Evolutionary conservation across 2,329 filamentous ascomycete species (phyloP).

Genomic region (Epichloe sylvatica): DNA sequence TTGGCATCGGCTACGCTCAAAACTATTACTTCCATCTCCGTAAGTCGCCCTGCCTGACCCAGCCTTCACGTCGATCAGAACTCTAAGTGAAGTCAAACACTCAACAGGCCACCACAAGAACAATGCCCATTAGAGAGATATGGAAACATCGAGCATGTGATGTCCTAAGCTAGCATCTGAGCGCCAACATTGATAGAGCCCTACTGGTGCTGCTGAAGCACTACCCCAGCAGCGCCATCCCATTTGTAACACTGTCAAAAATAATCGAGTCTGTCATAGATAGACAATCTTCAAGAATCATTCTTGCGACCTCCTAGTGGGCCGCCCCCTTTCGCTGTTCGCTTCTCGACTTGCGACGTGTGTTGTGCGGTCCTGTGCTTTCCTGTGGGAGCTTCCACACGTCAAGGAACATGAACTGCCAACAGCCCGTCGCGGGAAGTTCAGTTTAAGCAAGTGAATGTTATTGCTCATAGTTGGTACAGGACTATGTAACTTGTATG

Average conservation of each 20-base stretch:
- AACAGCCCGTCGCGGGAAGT: too few species aligned
- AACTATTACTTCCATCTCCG: slow-evolving; percentile 99
- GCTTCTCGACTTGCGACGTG: not conserved
- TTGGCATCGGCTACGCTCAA: slow-evolving; percentile 81
- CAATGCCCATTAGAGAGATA: slow-evolving; percentile 72
- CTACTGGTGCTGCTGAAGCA: slow-evolving; percentile 15
- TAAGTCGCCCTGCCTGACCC: slow-evolving; percentile 38
- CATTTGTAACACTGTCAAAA: slow-evolving; percentile 3
- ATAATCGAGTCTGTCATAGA: not conserved
- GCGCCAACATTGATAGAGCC: slow-evolving; percentile 30
- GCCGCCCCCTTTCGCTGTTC: not conserved
- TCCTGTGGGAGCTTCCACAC: too few species aligned
- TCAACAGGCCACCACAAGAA: slow-evolving; percentile 95
- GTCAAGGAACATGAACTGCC: too few species aligned
- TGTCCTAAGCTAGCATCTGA: not conserved
- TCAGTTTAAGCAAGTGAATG: not conserved
- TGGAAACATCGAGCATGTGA: not conserved
- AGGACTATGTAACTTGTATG: too few species aligned
- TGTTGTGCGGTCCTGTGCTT: too few species aligned
- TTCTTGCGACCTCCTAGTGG: not conserved
- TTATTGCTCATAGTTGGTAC: not conserved
- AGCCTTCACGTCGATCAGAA: slow-evolving; percentile 1
- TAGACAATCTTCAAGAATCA: not conserved
- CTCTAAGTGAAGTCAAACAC: not conserved
- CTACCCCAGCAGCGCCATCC: not conserved